phyloP scores from a whole-genome alignment of 1,284 basidiomycete genomes.

The Ustilago vetiveriae region DNA sequence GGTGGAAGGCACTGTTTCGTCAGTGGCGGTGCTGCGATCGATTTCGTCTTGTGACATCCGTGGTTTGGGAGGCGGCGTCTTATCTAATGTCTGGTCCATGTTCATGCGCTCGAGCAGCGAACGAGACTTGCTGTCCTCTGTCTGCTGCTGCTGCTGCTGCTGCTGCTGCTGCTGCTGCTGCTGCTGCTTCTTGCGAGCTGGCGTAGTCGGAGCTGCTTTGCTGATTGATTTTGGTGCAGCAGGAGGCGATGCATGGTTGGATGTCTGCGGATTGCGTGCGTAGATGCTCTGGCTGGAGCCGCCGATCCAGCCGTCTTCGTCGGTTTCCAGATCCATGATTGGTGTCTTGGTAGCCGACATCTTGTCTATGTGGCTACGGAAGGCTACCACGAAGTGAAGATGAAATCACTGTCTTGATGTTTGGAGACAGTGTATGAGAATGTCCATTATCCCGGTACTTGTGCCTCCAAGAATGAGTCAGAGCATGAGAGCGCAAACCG shows the following conservation, averaged over 20 bases:
- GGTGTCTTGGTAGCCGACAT: slow-evolving; percentile 22
- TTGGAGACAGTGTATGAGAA: too few species aligned
- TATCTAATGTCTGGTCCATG: slow-evolving; percentile 16
- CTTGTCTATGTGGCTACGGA: background rate
- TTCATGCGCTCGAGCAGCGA: slow-evolving; percentile 45
- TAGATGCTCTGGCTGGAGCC: slow-evolving; percentile 53
- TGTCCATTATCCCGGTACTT: slow-evolving; percentile 19
- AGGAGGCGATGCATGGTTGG: slow-evolving; percentile 23
- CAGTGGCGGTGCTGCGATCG: background rate
- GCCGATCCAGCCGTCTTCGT: slow-evolving; percentile 47
- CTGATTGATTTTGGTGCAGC: slow-evolving; percentile 7
- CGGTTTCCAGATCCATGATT: slow-evolving; percentile 36
- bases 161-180: too few species aligned
- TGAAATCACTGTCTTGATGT: too few species aligned
- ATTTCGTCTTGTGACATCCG: background rate
- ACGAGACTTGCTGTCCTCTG: slow-evolving; percentile 1
- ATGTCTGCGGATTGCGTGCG: slow-evolving; percentile 20
- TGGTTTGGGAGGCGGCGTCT: slow-evolving; percentile 31
- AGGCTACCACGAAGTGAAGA: slow-evolving; percentile 19
- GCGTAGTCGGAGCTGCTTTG: slow-evolving; percentile 22
- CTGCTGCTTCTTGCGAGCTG: slow-evolving; percentile 13
- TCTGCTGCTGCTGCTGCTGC: background rate
- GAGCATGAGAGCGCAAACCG: background rate
- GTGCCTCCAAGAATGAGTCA: slow-evolving; percentile 1
- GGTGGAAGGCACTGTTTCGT: too few species aligned